Evolutionary conservation across 345 rosid species (phyloP), one percentile per base, ranked within the genome.

Genomic region (Eucalyptus shirleyi): DNA sequence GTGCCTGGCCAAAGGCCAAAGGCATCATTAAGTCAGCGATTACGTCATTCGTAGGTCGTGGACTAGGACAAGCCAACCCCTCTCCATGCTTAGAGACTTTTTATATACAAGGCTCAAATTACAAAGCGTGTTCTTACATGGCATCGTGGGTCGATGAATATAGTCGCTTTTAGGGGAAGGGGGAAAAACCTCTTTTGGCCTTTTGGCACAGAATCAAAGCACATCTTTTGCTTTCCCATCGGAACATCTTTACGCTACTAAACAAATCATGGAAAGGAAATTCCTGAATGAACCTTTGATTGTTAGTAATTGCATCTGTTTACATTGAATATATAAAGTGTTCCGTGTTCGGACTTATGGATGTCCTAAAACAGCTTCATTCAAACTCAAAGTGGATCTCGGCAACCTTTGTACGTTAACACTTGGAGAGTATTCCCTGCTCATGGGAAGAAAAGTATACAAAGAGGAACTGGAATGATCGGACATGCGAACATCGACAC

Each of bases 401-500:
- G 0, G 4, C 56, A 53, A 19, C 56, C 56, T 53, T 53, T 53
- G 24, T 8, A 53, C 0, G 4, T 53, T 53, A 53, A 53, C 24
- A 2, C 10, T 8, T 19, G 10, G 0, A 53, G 11, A 8, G 5
- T 53, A 53, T 19, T 53, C 2, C 26, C 59, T 53, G 26, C 26
- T 19, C 26, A 0, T 4, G 0, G 10, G 5, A 53, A 53, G 26
- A 53, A 53, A 53, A 53, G 11, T 19, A 53, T 53, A 53, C 26
- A 19, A 1, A 53, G 59, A 53, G 5, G 26, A 53, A 53, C 0
- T 7, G 0, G 5, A 10, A 8, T 0, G 1, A 19, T 19, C 2
- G 10, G 24, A 3, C 2, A 3, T 53, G 2, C 5, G 0, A 2
- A 3, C 10, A 53, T 53, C 2, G 0, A 53, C 9, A 53, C 2